Evolutionary conservation across 371 early-diverging fungal species (phyloP), one percentile per base, ranked within the genome.

Genomic region (Mortierella sp.): DNA sequence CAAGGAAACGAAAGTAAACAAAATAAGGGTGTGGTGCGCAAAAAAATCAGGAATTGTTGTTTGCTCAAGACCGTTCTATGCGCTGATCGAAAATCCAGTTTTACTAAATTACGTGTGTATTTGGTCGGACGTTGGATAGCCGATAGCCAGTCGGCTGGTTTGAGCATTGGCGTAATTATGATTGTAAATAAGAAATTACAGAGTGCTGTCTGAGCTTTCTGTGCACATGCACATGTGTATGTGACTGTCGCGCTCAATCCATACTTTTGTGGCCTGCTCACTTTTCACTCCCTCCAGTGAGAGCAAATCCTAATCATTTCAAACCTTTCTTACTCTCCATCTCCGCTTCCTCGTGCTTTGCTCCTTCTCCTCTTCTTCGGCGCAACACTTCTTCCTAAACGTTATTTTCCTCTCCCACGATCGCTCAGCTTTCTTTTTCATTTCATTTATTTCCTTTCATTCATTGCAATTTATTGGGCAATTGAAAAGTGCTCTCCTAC

Each of bases 171-270:
- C 28, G 53, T 53, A 53, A 26, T 53, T 53, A 26, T 53, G 53
- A 53, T 53, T 53, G 23, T 12, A 23, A 53, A 42, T 17, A 47
- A 29, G 31, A 45, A 42, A 29, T 45, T 29, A 23, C 10, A 31
- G n/a, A n/a, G n/a, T n/a, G n/a, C n/a, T n/a, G n/a, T 56, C 35
- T 23, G 15, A 31, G 13, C 47, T 31, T 28, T 15, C 10, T 47
- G 62, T 19, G n/a, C 58, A 58, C 23, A 28, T 53, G 53, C 53
- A 53, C 53, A 53, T 53, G 53, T 17, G 47, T 40, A 15, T 47
- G 47, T 47, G 47, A 47, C 47, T 47, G 47, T n/a, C n/a, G n/a
- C n/a, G n/a, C n/a, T n/a, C n/a, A n/a, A n/a, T n/a, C n/a, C n/a
- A n/a, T n/a, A 17, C 47, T n/a, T 47, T 17, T 47, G 5, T 37